Evolutionary conservation across 1,284 basidiomycete genomes (phyloP).

Genomic region (Rhizoctonia solani): DNA sequence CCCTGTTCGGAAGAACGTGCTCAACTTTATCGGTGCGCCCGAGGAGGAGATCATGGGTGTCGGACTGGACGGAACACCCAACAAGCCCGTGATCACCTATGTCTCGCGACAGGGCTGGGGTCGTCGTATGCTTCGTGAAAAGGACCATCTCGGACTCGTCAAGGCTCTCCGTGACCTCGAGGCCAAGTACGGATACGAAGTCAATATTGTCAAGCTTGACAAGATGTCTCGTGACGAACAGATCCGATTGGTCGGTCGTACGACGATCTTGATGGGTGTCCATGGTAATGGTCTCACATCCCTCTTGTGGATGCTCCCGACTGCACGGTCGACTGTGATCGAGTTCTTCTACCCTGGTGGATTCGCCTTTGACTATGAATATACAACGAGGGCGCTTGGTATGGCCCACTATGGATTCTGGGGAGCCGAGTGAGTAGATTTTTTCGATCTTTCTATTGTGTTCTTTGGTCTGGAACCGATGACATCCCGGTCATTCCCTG

Average conservation of each 20-base stretch:
- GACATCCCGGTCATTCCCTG: too few relatives aligned
- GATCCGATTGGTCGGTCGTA: conserved; percentile 72
- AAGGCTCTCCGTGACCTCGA: conserved; percentile 58
- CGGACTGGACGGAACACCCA: conserved; percentile 48
- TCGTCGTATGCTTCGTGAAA: conserved; percentile 56
- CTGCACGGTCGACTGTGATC: conserved; percentile 68
- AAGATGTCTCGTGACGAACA: conserved; percentile 78
- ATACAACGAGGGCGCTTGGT: conserved; percentile 69
- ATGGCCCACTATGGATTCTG: conserved; percentile 78
- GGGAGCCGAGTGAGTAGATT: conserved; percentile 68
- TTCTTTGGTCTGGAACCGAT: too few relatives aligned
- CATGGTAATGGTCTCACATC: conserved; percentile 83
- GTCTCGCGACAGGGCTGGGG: conserved; percentile 85
- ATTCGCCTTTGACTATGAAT: conserved; percentile 81
- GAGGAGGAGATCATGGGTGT: conserved; percentile 44
- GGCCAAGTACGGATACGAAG: conserved; percentile 76
- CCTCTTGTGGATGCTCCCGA: conserved; percentile 74
- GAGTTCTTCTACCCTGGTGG: conserved; percentile 80
- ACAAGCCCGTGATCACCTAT: conserved; percentile 75
- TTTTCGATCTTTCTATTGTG: too few relatives aligned
- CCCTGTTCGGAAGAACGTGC: conserved; percentile 36
- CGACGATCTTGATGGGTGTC: conserved; percentile 78
- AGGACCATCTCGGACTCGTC: conserved; percentile 50
- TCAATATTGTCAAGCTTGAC: conserved; percentile 83
- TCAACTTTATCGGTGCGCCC: conserved; percentile 34